These are phyloP conservation scores for Tolypocladium nubicola DNA, from an alignment of 2,329 filamentous ascomycete genomes.

Conservation along the genomic window DNA sequence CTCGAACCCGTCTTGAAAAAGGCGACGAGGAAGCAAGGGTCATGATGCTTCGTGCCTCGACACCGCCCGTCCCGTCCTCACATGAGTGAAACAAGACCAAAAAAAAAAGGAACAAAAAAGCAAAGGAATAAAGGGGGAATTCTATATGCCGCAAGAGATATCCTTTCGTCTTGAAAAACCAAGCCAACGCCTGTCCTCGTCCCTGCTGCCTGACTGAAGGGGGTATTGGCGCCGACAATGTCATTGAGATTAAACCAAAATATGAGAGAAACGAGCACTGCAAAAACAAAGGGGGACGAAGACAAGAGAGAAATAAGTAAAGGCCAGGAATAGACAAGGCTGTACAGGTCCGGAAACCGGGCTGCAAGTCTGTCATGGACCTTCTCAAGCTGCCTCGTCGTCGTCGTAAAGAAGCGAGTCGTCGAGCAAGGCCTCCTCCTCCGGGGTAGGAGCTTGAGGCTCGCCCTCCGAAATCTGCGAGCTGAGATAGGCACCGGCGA, in stretches of 20 bases:
- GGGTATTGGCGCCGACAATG: constrained; percentile 5
- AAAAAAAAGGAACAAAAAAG: background rate
- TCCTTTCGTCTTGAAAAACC: background rate
- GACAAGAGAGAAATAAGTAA: constrained; percentile 2
- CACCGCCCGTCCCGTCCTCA: background rate
- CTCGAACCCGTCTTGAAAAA: background rate
- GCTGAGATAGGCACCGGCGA: constrained; percentile 64
- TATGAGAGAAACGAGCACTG: background rate
- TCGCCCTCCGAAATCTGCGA: constrained; percentile 61
- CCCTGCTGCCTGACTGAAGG: constrained; percentile 2
- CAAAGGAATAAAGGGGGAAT: background rate
- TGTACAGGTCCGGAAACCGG: background rate
- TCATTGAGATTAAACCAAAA: background rate
- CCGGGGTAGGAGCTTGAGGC: constrained; percentile 27
- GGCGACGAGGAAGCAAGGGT: background rate
- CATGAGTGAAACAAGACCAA: constrained; percentile 3
- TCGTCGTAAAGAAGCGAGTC: constrained; percentile 21
- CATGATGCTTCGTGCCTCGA: background rate
- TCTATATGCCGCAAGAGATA: background rate
- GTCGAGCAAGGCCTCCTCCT: constrained; percentile 24
- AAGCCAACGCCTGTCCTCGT: constrained; percentile 3
- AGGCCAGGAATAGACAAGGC: background rate
- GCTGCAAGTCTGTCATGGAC: constrained; percentile 2
- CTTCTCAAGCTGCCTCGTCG: constrained; percentile 17
- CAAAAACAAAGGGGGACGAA: background rate